Conservation (phyloP, 169 alveolate species). For the Plasmodium ovale region DNA sequence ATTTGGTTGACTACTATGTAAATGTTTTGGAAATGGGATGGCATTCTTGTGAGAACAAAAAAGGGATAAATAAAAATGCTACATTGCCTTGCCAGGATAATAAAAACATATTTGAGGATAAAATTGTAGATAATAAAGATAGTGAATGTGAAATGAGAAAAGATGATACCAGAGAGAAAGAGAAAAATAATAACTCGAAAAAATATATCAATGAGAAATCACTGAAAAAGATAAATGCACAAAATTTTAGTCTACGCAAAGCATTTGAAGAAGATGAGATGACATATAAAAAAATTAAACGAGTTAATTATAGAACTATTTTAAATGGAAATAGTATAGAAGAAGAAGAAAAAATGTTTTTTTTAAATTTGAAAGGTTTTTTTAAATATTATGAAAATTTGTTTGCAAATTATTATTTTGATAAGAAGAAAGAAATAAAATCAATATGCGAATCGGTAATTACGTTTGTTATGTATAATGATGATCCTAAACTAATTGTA, state of each 20-base stretch:
- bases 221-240: background rate
- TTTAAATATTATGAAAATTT: slow-evolving; percentile 56
- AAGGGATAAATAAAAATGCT: background rate
- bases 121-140: background rate
- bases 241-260: background rate
- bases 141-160: background rate
- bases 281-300: slow-evolving; percentile 22
- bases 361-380: slow-evolving; percentile 37
- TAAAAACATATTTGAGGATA: background rate
- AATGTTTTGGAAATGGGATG: slow-evolving; percentile 33
- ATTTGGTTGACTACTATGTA: slow-evolving; percentile 43
- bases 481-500: background rate
- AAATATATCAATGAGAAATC: slow-evolving; percentile 10
- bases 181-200: background rate
- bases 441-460: slow-evolving; percentile 24
- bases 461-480: background rate
- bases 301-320: slow-evolving; percentile 35
- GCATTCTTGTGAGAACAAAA: background rate
- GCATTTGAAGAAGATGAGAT: background rate
- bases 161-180: background rate
- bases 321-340: slow-evolving; percentile 23
- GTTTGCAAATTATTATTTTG: slow-evolving; percentile 27
- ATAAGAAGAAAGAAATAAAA: slow-evolving; percentile 40
- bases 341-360: slow-evolving; percentile 14
- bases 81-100: background rate